These are phyloP conservation scores for Epichloe amarillans DNA, from an alignment of 2,329 filamentous ascomycete genomes.

Conservation along the genomic window DNA sequence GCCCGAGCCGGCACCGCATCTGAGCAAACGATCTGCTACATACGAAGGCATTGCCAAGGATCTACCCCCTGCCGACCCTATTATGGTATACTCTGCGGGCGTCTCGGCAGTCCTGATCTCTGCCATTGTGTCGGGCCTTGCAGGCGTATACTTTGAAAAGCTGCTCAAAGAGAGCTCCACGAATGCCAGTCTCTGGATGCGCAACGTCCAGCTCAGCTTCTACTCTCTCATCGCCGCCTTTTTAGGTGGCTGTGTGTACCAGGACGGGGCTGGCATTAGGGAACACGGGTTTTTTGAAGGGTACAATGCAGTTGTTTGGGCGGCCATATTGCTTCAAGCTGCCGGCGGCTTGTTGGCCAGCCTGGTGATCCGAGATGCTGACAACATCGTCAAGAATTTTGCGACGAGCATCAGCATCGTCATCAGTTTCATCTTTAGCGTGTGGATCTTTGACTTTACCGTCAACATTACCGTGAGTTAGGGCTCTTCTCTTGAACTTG, in stretches of 20 bases:
- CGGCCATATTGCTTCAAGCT: conserved; percentile 70
- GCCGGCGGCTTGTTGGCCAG: conserved; percentile 66
- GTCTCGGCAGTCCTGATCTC: conserved; percentile 65
- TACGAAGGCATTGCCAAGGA: conserved; percentile 74
- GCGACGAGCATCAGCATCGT: conserved; percentile 87
- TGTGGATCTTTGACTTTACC: conserved; percentile 72
- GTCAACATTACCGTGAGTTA: conserved; percentile 57
- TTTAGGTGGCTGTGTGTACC: conserved; percentile 72
- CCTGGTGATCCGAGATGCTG: conserved; percentile 26
- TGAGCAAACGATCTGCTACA: conserved; percentile 61
- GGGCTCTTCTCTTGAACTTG: not conserved
- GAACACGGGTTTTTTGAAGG: conserved; percentile 86
- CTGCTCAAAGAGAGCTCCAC: conserved; percentile 73
- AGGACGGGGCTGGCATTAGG: conserved; percentile 73
- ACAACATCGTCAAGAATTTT: conserved; percentile 85
- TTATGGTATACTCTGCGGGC: conserved; percentile 69
- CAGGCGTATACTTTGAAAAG: conserved; percentile 82
- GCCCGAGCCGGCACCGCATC: conserved; percentile 11
- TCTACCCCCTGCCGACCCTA: conserved; percentile 29
- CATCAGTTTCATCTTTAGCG: conserved; percentile 71
- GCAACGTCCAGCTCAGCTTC: conserved; percentile 88
- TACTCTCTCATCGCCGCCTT: conserved; percentile 87
- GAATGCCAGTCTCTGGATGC: conserved; percentile 74
- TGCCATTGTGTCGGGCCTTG: conserved; percentile 69
- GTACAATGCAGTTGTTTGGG: conserved; percentile 87